Percentiles rank a stretch among this genome's conserved stretches.
Conservation (phyloP, 2,329 filamentous ascomycete genomes). For the Trichoderma cornu-damae region DNA sequence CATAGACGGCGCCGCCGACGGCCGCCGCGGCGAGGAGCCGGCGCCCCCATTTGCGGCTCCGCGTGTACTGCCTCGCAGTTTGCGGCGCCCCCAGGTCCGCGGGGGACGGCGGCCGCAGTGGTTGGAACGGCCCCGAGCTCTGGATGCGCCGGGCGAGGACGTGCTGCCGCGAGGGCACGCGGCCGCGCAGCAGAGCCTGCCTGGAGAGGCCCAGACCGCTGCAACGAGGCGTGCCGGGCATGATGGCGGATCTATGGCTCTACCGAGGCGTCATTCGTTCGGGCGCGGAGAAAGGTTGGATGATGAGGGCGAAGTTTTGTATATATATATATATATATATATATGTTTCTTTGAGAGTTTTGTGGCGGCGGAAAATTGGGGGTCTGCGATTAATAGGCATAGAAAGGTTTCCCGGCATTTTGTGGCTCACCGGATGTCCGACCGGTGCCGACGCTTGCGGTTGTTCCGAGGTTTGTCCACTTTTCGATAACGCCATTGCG, state of each 20-base stretch:
- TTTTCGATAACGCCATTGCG: background rate
- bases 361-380: too few species aligned
- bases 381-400: too few species aligned
- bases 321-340: too few species aligned
- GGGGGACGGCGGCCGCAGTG: conserved; percentile 71
- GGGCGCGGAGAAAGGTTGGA: background rate
- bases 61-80: conserved; percentile 64
- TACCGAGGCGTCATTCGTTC: conserved; percentile 20
- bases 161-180: conserved; percentile 19
- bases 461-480: conserved; percentile 5
- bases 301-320: background rate
- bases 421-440: conserved; percentile 5
- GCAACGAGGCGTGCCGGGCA: conserved; percentile 29
- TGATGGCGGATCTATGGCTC: conserved; percentile 15
- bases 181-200: conserved; percentile 20
- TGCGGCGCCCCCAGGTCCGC: conserved; percentile 68
- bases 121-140: conserved; percentile 49
- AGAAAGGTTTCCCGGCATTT: background rate
- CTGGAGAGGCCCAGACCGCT: conserved; percentile 26
- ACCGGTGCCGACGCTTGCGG: background rate
- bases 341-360: too few species aligned
- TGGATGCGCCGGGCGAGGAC: conserved; percentile 28
- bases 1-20: conserved; percentile 57
- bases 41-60: conserved; percentile 69
- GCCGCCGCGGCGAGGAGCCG: conserved; percentile 60